Evolutionary conservation across 345 rosid species (phyloP), one percentile per base, ranked within the genome.

Genomic region (Aquilaria malaccensis): DNA sequence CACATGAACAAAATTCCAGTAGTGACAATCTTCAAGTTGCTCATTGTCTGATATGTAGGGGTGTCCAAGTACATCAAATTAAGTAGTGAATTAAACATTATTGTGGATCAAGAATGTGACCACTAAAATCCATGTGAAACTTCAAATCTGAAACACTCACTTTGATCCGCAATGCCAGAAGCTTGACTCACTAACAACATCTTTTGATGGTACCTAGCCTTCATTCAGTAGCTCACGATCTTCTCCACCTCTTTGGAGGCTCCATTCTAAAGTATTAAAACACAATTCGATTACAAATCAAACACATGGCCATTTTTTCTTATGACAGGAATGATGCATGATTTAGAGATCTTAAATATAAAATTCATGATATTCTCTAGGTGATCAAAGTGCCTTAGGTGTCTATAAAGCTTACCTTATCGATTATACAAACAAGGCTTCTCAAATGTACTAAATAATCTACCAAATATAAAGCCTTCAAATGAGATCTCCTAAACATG

Each of bases 21-120:
- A 47, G 97, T 85, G 30, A 94, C 93, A 73, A 94, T 88, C 96
- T 94, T 94, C 70, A 94, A 72, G 79, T 94, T 94, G 4, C 99
- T 96, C 97, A 94, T 88, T 45, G 90, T 94, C 80, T 94, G 97
- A 73, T 94, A 86, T 1, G 96, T 94, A 48, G 99, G 88, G 3
- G 96, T 82, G 70, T 94, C 96, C 31, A 94, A 83, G 70, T 88
- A 94, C 30, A 83, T 91, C 67, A 90, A 22, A 22, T 22, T 22
- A 71, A 1, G 99, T 94, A 66, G 96, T 93, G 69, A 90, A 94
- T 67, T 94, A 97, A 29, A 90, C 97, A 64, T 90, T 90, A 75
- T 94, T 94, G 59, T 94, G 97, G 47, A 94, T 73, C 41, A 94
- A 77, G 64, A 88, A 94, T 29, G 88, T 90, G 64, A 94, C 62